A percentile compares a stretch with the other conserved stretches of the same genome.
Evolutionary conservation across 495 filamentous ascomycete genomes (phyloP).

Genomic region (Corynascus novoguineensis): DNA sequence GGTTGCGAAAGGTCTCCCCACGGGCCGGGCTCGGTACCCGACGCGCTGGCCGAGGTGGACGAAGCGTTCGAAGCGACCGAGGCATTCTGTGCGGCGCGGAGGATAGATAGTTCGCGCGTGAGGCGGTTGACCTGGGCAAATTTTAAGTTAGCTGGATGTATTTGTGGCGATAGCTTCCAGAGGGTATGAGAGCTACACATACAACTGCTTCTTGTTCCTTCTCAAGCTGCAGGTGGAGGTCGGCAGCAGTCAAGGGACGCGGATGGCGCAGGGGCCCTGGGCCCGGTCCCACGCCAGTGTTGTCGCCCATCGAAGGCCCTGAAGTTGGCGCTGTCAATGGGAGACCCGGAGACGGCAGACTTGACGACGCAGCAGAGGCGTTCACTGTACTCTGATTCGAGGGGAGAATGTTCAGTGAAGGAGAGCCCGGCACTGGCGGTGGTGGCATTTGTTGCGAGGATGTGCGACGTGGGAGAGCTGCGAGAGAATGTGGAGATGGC

Average conservation of each 20-base stretch:
- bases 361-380: constrained; percentile 36
- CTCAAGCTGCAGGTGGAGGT: constrained; percentile 80
- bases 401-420: constrained; percentile 45
- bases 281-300: constrained; percentile 53
- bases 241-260: constrained; percentile 75
- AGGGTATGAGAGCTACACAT: constrained; percentile 26
- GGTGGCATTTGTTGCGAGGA: constrained; percentile 33
- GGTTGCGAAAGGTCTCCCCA: constrained; percentile 30
- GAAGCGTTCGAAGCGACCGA: constrained; percentile 78
- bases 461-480: constrained; percentile 27
- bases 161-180: neutral
- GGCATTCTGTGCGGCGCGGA: constrained; percentile 73
- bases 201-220: constrained; percentile 95
- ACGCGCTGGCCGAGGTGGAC: constrained; percentile 52
- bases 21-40: constrained; percentile 33
- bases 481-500: constrained; percentile 46
- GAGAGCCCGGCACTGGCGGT: constrained; percentile 28
- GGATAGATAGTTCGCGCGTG: constrained; percentile 72
- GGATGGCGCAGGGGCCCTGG: constrained; percentile 76
- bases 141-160: neutral
- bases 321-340: constrained; percentile 35
- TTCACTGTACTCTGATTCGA: constrained; percentile 50
- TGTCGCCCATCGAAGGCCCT: constrained; percentile 45
- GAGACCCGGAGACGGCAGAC: constrained; percentile 18
- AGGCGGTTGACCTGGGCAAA: constrained; percentile 77